These are phyloP conservation scores for Tolypocladium tundrense DNA, from an alignment of 2,329 filamentous ascomycete species.

Conservation along the genomic window DNA sequence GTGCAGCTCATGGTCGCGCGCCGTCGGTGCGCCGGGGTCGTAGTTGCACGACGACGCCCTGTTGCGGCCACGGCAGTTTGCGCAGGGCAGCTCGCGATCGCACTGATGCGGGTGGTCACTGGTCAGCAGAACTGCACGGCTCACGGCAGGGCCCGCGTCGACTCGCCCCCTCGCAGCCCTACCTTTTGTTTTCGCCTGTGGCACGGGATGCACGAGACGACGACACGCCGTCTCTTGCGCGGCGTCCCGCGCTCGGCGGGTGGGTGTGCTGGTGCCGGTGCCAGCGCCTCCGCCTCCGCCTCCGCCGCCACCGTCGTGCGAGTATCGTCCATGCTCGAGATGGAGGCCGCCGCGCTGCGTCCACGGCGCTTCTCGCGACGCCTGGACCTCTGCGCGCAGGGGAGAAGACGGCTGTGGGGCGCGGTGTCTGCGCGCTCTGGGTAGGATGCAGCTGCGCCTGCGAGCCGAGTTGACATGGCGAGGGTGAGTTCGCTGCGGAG, in stretches of 20 bases:
- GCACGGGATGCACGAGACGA: constrained; percentile 55
- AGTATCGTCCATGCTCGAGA: background rate
- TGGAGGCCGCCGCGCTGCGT: background rate
- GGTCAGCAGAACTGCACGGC: background rate
- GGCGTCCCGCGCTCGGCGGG: constrained; percentile 23
- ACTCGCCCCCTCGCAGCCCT: background rate
- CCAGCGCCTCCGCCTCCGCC: no score
- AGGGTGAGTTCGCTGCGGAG: background rate
- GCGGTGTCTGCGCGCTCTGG: no score
- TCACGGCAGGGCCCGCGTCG: background rate
- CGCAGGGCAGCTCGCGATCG: constrained; percentile 48
- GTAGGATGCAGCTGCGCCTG: background rate
- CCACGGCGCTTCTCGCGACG: background rate
- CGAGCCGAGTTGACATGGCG: background rate
- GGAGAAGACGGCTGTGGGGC: background rate
- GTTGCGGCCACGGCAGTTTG: constrained; percentile 47
- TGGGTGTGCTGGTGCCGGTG: background rate
- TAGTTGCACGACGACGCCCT: constrained; percentile 47
- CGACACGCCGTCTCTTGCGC: constrained; percentile 47
- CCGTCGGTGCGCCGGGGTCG: constrained; percentile 38
- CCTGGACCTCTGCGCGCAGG: background rate
- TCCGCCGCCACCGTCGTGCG: no score
- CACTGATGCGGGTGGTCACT: constrained; percentile 27
- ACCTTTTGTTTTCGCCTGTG: constrained; percentile 55
- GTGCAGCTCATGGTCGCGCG: constrained; percentile 19